phyloP scores from a whole-genome alignment of 441 rosid genomes.

The Pelargonium citronellum region DNA sequence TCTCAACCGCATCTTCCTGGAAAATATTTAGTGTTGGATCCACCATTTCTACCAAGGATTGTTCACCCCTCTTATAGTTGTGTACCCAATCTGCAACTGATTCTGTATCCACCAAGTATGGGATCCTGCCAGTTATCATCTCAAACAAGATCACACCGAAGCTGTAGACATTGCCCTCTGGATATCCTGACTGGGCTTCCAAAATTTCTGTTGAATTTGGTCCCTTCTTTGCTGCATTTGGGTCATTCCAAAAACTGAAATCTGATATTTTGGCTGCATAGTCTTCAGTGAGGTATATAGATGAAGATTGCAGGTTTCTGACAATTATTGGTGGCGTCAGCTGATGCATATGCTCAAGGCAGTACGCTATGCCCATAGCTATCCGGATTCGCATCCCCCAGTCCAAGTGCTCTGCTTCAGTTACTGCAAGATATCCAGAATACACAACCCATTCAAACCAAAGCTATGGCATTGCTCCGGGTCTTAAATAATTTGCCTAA shows the following conservation, averaged over 20 bases:
- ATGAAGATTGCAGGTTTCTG: conserved; percentile 54
- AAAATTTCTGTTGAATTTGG: conserved; percentile 35
- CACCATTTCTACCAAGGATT: conserved; percentile 38
- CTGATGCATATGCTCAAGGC: conserved; percentile 88
- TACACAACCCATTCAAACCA: conserved; percentile 14
- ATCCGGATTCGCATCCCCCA: conserved; percentile 79
- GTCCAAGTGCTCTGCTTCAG: conserved; percentile 77
- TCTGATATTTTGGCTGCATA: conserved; percentile 92
- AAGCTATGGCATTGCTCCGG: neutral
- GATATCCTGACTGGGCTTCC: conserved; percentile 35
- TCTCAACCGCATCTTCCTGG: conserved; percentile 46
- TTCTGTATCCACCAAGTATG: conserved; percentile 35
- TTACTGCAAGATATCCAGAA: conserved; percentile 42
- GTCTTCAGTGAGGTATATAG: conserved; percentile 71
- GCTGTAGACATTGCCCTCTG: conserved; percentile 46
- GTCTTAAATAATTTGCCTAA: neutral
- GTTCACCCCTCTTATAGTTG: conserved; percentile 25
- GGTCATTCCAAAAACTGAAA: conserved; percentile 50
- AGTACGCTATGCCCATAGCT: conserved; percentile 82
- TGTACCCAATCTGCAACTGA: conserved; percentile 39
- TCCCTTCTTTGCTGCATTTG: conserved; percentile 35
- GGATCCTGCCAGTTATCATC: conserved; percentile 66
- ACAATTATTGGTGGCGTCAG: conserved; percentile 60
- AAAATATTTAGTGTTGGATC: conserved; percentile 57
- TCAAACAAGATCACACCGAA: conserved; percentile 67